Percentiles rank a stretch among this genome's conserved stretches.
These are phyloP conservation scores for Trematosphaeria pertusa DNA, from an alignment of 2,329 filamentous ascomycete species.

Conservation along the genomic window DNA sequence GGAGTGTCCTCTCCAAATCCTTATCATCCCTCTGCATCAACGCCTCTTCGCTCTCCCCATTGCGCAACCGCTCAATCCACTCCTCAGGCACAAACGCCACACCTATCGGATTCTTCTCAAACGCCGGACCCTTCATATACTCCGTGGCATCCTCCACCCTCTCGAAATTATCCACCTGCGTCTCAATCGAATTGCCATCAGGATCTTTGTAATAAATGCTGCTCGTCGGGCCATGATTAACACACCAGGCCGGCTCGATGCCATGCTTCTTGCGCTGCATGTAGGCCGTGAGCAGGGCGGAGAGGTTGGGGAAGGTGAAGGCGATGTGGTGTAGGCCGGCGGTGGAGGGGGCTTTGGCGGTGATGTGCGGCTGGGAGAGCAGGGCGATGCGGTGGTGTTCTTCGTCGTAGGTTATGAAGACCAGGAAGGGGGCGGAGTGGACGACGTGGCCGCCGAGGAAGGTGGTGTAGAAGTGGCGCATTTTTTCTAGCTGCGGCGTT, in stretches of 20 bases:
- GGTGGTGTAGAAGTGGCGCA: slow-evolving; percentile 48
- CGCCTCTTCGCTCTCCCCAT: no score
- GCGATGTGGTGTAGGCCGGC: slow-evolving; percentile 52
- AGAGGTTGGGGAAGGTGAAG: slow-evolving; percentile 49
- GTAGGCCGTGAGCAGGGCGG: slow-evolving; percentile 48
- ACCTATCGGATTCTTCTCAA: slow-evolving; percentile 54
- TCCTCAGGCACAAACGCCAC: slow-evolving; percentile 56
- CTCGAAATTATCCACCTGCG: slow-evolving; percentile 49
- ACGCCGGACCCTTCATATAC: slow-evolving; percentile 50
- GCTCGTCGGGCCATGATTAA: slow-evolving; percentile 58
- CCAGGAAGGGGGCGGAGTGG: slow-evolving; percentile 30
- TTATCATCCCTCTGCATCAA: no score
- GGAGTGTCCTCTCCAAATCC: no score
- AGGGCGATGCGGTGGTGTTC: slow-evolving; percentile 59
- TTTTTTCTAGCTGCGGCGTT: slow-evolving; percentile 32
- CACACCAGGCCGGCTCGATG: slow-evolving; percentile 52
- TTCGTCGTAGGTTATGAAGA: slow-evolving; percentile 55
- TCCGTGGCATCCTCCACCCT: slow-evolving; percentile 42
- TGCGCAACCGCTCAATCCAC: slow-evolving; percentile 39
- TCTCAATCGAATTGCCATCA: slow-evolving; percentile 58
- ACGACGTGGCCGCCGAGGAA: slow-evolving; percentile 46
- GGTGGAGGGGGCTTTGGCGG: slow-evolving; percentile 23
- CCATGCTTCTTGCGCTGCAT: slow-evolving; percentile 43
- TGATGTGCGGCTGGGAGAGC: slow-evolving; percentile 30
- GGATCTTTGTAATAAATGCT: slow-evolving; percentile 59